Percentiles rank a stretch among this genome's conserved stretches.
phyloP scores from a whole-genome alignment of 371 early-diverging fungal species.

The Mucor lusitanicus region DNA sequence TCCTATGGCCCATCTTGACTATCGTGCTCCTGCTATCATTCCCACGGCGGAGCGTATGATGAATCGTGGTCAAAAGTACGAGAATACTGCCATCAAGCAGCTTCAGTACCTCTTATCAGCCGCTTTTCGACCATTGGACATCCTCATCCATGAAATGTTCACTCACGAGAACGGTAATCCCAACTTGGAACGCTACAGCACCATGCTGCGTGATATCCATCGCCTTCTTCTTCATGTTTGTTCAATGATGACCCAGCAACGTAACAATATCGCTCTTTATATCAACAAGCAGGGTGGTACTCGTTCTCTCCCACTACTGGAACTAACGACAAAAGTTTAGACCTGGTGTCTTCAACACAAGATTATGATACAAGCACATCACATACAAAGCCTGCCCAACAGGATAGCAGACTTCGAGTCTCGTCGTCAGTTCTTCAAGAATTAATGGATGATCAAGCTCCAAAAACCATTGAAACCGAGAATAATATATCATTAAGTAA shows the following conservation, averaged over 20 bases:
- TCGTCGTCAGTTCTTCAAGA: conserved; percentile 2
- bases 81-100: not conserved
- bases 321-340: conserved; percentile 24
- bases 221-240: conserved; percentile 5
- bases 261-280: too few species aligned
- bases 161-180: not conserved
- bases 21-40: conserved; percentile 12
- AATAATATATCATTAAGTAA: too few species aligned
- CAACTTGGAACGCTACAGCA: not conserved
- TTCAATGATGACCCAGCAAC: not conserved
- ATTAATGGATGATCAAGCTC: conserved; percentile 12
- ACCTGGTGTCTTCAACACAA: conserved; percentile 16
- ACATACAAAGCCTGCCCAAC: not conserved
- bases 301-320: conserved; percentile 3
- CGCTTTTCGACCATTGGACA: conserved; percentile 12
- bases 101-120: conserved; percentile 15
- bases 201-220: conserved; percentile 8
- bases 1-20: conserved; percentile 6
- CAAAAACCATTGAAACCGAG: too few species aligned
- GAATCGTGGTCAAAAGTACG: conserved; percentile 12
- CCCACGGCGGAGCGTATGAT: conserved; percentile 3
- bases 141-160: conserved; percentile 4
- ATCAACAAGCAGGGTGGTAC: not conserved
- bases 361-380: conserved; percentile 19
- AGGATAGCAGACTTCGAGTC: conserved; percentile 14